These are phyloP conservation scores for Silene noctiflora DNA, from an alignment of 179 eudicot species.

Conservation along the genomic window DNA sequence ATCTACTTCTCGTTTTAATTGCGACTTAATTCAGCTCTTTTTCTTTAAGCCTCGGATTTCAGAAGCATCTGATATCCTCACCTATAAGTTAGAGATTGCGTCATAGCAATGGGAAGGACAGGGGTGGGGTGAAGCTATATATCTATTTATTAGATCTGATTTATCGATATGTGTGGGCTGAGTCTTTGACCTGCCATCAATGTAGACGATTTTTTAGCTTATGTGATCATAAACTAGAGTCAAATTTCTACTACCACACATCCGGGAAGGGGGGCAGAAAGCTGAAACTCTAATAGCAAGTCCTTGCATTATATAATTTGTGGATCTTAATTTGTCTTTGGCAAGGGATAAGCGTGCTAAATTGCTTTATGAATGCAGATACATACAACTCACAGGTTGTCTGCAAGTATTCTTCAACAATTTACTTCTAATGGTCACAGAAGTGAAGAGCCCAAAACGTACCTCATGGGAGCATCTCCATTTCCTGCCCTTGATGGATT, in stretches of 20 bases:
- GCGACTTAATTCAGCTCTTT: background rate
- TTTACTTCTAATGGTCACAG: constrained; percentile 38
- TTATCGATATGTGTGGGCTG: no score
- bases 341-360: constrained; percentile 9
- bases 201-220: background rate
- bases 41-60: background rate
- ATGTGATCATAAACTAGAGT: background rate
- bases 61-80: constrained; percentile 15
- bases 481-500: constrained; percentile 80
- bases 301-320: background rate
- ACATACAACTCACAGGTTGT: constrained; percentile 30
- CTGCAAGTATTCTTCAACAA: constrained; percentile 34
- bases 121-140: no score
- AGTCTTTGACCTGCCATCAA: background rate
- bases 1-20: background rate
- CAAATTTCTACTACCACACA: background rate
- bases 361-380: constrained; percentile 36
- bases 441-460: constrained; percentile 56
- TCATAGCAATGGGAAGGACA: no score
- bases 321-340: constrained; percentile 2
- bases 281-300: background rate
- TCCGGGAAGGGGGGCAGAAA: background rate
- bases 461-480: constrained; percentile 76
- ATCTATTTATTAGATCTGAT: no score
- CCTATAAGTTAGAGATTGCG: background rate